Evolutionary conservation across 306 rosid genomes (phyloP).

Genomic region (Amphicarpaea edgeworthii): DNA sequence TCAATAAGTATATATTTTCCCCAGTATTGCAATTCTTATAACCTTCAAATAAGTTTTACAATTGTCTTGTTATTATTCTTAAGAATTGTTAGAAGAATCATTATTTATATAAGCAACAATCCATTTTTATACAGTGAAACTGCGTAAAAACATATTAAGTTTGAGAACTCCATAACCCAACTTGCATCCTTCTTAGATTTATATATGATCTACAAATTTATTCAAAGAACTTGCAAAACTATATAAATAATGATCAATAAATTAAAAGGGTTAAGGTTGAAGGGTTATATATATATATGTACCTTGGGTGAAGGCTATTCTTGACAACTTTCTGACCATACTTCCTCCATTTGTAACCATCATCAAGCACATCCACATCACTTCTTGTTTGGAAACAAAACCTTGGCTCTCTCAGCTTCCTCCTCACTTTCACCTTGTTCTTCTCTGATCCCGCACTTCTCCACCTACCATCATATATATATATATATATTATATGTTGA

Average conservation of each 20-base stretch:
- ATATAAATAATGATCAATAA: not conserved
- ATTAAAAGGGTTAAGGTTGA: not conserved
- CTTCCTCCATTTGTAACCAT: constrained; percentile 99
- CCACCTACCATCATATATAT: constrained; percentile 69
- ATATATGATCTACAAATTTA: not conserved
- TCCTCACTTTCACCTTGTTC: constrained; percentile 89
- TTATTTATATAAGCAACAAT: no score
- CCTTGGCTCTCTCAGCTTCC: constrained; percentile 96
- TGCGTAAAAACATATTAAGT: not conserved
- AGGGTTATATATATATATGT: constrained; percentile 23
- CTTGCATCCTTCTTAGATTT: not conserved
- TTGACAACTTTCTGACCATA: constrained; percentile 98
- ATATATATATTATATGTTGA: no score
- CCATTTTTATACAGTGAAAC: not conserved
- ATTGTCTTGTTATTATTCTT: not conserved
- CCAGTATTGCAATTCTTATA: not conserved
- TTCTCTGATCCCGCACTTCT: constrained; percentile 78
- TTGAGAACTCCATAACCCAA: not conserved
- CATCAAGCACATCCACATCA: constrained; percentile 99
- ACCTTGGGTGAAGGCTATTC: constrained; percentile 99
- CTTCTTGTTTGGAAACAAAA: constrained; percentile 99
- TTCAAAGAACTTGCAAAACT: constrained; percentile 1
- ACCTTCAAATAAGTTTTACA: not conserved
- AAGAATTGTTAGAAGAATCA: no score
- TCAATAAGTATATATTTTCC: no score